phyloP scores from a whole-genome alignment of 2,329 filamentous ascomycete species.

The Westerdykella ornata region DNA sequence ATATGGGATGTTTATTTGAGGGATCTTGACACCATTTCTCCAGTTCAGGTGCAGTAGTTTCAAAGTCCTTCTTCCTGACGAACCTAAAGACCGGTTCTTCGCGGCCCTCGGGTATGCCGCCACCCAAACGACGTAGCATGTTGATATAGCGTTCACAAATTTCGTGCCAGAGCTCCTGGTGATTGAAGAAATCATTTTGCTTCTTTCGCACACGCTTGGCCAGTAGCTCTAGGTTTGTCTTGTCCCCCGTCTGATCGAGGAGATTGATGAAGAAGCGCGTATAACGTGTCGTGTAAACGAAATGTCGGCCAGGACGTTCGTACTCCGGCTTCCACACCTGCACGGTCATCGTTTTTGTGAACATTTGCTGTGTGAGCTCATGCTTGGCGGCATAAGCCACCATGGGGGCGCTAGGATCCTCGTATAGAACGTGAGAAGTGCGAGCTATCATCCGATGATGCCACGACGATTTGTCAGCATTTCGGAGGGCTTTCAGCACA shows the following conservation, averaged over 20 bases:
- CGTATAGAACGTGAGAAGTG: conserved; percentile 57
- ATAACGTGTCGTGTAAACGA: conserved; percentile 85
- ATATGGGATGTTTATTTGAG: conserved; percentile 42
- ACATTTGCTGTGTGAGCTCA: conserved; percentile 75
- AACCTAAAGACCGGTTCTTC: conserved; percentile 60
- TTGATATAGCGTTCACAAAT: conserved; percentile 53
- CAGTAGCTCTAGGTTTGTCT: conserved; percentile 67
- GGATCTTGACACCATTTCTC: conserved; percentile 53
- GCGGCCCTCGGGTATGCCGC: conserved; percentile 52
- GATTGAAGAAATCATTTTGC: conserved; percentile 64
- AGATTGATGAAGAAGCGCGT: conserved; percentile 73
- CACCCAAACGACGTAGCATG: conserved; percentile 50
- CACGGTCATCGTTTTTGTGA: conserved; percentile 90
- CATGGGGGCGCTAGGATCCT: conserved; percentile 47
- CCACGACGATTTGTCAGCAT: conserved; percentile 88
- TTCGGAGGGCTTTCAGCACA: conserved; percentile 54
- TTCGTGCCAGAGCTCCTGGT: conserved; percentile 57
- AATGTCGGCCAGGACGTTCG: conserved; percentile 76
- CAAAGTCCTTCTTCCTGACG: conserved; percentile 60
- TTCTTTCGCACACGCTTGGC: conserved; percentile 75
- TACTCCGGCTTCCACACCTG: conserved; percentile 94
- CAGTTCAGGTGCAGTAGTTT: conserved; percentile 51
- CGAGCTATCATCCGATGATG: conserved; percentile 85
- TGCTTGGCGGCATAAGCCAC: conserved; percentile 60
- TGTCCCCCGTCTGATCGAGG: conserved; percentile 67